These are phyloP conservation scores for Elongisporangium undulatum DNA, from an alignment of 352 stramenopile species.

Conservation along the genomic window DNA sequence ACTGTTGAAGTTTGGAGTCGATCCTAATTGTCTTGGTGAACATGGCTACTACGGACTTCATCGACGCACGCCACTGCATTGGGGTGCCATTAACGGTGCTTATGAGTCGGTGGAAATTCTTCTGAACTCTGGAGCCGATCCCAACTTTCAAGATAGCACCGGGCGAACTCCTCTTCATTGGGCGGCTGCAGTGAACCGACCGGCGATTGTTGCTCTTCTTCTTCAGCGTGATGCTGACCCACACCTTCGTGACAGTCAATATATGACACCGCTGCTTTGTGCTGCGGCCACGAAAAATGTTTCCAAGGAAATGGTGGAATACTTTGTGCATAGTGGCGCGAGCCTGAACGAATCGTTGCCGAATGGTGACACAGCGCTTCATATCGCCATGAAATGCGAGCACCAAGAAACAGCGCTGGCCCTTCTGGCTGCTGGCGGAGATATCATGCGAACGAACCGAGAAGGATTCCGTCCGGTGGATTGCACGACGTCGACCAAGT, in stretches of 20 bases:
- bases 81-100: slow-evolving; percentile 55
- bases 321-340: slow-evolving; percentile 40
- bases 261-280: slow-evolving; percentile 65
- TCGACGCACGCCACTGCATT: slow-evolving; percentile 67
- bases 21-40: slow-evolving; percentile 66
- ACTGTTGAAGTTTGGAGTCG: slow-evolving; percentile 39
- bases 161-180: slow-evolving; percentile 67
- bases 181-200: slow-evolving; percentile 56
- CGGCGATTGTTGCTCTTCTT: slow-evolving; percentile 39
- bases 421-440: slow-evolving; percentile 45
- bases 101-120: slow-evolving; percentile 36
- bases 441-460: slow-evolving; percentile 61
- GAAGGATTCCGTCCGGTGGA: slow-evolving; percentile 70
- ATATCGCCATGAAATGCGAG: slow-evolving; percentile 71
- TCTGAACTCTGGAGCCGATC: slow-evolving; percentile 48
- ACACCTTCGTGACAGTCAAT: slow-evolving; percentile 44
- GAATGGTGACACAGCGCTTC: slow-evolving; percentile 68
- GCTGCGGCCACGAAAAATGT: slow-evolving; percentile 53
- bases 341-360: slow-evolving; percentile 63
- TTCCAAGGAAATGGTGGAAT: slow-evolving; percentile 42
- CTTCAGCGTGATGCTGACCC: slow-evolving; percentile 46
- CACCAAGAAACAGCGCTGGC: slow-evolving; percentile 58
- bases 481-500: slow-evolving; percentile 74
- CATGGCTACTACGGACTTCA: slow-evolving; percentile 64
- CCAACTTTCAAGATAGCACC: slow-evolving; percentile 62